Evolutionary conservation across 2,329 filamentous ascomycete species (phyloP).

Genomic region (Neopestalotiopsis clavispora): DNA sequence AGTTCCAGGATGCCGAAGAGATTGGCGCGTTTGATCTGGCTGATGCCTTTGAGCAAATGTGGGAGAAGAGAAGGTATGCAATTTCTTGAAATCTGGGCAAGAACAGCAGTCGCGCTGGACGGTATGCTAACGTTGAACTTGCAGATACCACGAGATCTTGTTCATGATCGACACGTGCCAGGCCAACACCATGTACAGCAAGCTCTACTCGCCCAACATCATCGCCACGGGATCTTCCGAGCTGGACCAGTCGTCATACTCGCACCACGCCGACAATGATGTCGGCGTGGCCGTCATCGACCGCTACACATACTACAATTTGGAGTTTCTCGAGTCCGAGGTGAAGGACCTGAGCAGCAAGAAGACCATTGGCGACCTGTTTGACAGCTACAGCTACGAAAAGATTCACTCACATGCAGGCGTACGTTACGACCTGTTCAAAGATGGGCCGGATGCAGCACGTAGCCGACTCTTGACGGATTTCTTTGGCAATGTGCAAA

Average conservation of each 20-base stretch:
- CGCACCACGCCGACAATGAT: slow-evolving; percentile 96
- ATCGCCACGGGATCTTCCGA: slow-evolving; percentile 97
- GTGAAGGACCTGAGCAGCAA: slow-evolving; percentile 86
- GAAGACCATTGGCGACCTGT: slow-evolving; percentile 89
- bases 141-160: slow-evolving; percentile 89
- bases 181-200: slow-evolving; percentile 98
- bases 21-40: slow-evolving; percentile 96
- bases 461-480: slow-evolving; percentile 86
- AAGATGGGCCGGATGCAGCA: slow-evolving; percentile 77
- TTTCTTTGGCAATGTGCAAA: slow-evolving; percentile 98
- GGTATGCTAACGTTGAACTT: not conserved
- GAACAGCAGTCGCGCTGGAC: too few species aligned
- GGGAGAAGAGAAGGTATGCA: slow-evolving; percentile 94
- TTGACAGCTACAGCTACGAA: slow-evolving; percentile 92
- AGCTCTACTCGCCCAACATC: slow-evolving; percentile 97
- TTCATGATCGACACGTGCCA: slow-evolving; percentile 99
- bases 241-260: slow-evolving; percentile 95
- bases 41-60: slow-evolving; percentile 99
- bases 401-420: slow-evolving; percentile 95
- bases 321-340: slow-evolving; percentile 93
- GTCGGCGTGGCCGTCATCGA: slow-evolving; percentile 98
- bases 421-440: slow-evolving; percentile 93
- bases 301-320: slow-evolving; percentile 97
- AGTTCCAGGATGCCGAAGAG: slow-evolving; percentile 98
- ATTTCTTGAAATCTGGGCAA: not conserved